Conservation (phyloP, 257 asterid species). For the Scutellaria minor region DNA sequence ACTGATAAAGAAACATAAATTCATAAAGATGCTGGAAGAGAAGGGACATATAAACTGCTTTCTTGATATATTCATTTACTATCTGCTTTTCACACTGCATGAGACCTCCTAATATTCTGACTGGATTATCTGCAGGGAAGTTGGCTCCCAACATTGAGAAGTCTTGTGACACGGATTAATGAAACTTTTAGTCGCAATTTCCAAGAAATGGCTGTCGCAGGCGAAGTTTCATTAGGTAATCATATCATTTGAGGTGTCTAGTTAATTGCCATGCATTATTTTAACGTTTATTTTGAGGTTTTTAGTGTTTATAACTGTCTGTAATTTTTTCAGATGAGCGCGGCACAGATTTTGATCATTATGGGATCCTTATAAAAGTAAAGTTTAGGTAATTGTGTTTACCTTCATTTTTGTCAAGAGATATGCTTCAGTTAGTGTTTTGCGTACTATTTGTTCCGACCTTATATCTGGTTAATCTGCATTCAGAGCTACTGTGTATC, state of each 20-base stretch:
- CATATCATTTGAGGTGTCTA: constrained; percentile 13
- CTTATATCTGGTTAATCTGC: not conserved
- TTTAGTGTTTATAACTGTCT: constrained; percentile 26
- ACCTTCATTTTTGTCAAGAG: constrained; percentile 23
- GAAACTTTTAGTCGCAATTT: constrained; percentile 84
- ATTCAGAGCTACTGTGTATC: constrained; percentile 6
- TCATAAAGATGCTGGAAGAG: constrained; percentile 22
- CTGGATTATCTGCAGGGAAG: constrained; percentile 63
- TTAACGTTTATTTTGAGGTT: constrained; percentile 22
- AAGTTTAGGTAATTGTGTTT: constrained; percentile 76
- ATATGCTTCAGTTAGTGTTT: not conserved
- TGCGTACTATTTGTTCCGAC: constrained; percentile 5
- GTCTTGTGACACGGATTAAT: constrained; percentile 77
- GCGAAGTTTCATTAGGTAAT: constrained; percentile 90
- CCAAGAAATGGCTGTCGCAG: constrained; percentile 99
- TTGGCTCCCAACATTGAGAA: constrained; percentile 90
- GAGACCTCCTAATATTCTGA: constrained; percentile 26
- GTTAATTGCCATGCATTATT: constrained; percentile 16
- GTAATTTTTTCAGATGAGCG: constrained; percentile 69
- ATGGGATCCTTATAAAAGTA: constrained; percentile 92
- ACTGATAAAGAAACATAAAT: not conserved
- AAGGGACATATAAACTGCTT: constrained; percentile 1
- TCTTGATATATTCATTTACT: constrained; percentile 16
- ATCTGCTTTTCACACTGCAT: constrained; percentile 13
- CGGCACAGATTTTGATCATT: constrained; percentile 79